phyloP scores from a whole-genome alignment of 2,329 filamentous ascomycete genomes.

The Penicillium sclerotigenum region DNA sequence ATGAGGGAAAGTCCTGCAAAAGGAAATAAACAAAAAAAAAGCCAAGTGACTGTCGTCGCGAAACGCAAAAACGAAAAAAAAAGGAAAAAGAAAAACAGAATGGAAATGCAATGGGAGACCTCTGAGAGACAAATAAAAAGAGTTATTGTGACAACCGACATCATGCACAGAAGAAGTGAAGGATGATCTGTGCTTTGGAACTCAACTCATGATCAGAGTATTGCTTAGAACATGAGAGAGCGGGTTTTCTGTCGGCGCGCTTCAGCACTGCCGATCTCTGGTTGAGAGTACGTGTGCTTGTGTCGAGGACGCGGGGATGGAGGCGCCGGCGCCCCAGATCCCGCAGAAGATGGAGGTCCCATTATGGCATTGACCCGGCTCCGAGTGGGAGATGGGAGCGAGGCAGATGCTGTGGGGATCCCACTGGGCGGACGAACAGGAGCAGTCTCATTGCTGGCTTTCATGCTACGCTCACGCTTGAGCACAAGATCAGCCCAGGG shows the following conservation, averaged over 20 bases:
- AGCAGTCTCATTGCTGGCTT: conserved; percentile 29
- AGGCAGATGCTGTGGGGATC: conserved; percentile 15
- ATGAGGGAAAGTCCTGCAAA: conserved; percentile 1
- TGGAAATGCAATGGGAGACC: conserved; percentile 1
- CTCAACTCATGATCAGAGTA: conserved; percentile 1
- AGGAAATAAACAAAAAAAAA: conserved; percentile 2
- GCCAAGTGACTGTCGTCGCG: conserved; percentile 7
- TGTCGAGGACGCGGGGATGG: conserved; percentile 35
- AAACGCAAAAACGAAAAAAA: background rate
- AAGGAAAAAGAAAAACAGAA: conserved; percentile 4
- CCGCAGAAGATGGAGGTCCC: conserved; percentile 22
- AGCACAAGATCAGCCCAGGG: conserved; percentile 63
- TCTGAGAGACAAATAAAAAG: conserved; percentile 19
- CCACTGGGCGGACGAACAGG: conserved; percentile 25
- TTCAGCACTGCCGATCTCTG: conserved; percentile 36
- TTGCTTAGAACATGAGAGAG: conserved; percentile 40
- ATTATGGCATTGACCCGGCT: conserved; percentile 24
- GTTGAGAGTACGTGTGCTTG: conserved; percentile 42
- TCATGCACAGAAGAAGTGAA: conserved; percentile 27
- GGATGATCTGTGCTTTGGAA: conserved; percentile 11
- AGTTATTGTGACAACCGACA: conserved; percentile 25
- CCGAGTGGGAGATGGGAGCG: conserved; percentile 23
- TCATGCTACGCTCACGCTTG: conserved; percentile 43
- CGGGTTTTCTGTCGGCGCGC: conserved; percentile 42
- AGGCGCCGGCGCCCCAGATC: conserved; percentile 30